Evolutionary conservation across 495 filamentous ascomycete species (phyloP).

Genomic region (Aspergillus ostianus): DNA sequence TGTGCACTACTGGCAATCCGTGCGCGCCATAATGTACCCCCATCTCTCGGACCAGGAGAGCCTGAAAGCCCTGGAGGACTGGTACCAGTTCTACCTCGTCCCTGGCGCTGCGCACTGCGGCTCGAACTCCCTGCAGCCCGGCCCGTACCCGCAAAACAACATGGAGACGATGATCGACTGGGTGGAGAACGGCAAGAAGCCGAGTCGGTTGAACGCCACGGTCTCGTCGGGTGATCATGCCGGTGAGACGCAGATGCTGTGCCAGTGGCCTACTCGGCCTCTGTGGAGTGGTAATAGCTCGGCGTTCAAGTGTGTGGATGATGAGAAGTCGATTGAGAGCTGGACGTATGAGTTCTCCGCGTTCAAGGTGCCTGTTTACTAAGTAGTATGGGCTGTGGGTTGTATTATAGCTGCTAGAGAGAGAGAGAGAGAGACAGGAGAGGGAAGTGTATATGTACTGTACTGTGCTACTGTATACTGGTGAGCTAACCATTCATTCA

Average conservation of each 20-base stretch:
- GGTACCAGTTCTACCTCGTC: constrained; percentile 50
- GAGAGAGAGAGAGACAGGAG: too few relatives aligned
- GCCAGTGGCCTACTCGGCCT: constrained; percentile 44
- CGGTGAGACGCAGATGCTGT: constrained; percentile 39
- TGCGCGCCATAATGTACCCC: constrained; percentile 49
- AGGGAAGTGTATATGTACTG: too few relatives aligned
- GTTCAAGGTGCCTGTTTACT: not conserved
- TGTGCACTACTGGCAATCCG: constrained; percentile 51
- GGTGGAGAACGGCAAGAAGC: constrained; percentile 44
- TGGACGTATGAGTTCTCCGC: not conserved
- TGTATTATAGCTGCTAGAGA: too few relatives aligned
- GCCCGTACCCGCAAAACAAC: constrained; percentile 44
- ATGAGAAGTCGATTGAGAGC: not conserved
- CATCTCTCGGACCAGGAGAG: constrained; percentile 29
- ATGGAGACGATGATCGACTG: constrained; percentile 43
- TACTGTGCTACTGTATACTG: too few relatives aligned
- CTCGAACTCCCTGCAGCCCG: constrained; percentile 40
- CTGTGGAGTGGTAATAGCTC: constrained; percentile 21
- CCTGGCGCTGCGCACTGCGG: constrained; percentile 53
- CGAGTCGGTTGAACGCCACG: constrained; percentile 33
- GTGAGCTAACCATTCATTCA: too few relatives aligned
- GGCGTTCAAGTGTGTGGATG: not conserved
- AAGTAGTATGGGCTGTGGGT: not conserved
- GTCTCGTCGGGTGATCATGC: constrained; percentile 21
- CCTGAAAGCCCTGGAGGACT: constrained; percentile 44